phyloP scores from a whole-genome alignment of 2,329 filamentous ascomycete genomes.

The Stachybotrys chlorohalonatus region DNA sequence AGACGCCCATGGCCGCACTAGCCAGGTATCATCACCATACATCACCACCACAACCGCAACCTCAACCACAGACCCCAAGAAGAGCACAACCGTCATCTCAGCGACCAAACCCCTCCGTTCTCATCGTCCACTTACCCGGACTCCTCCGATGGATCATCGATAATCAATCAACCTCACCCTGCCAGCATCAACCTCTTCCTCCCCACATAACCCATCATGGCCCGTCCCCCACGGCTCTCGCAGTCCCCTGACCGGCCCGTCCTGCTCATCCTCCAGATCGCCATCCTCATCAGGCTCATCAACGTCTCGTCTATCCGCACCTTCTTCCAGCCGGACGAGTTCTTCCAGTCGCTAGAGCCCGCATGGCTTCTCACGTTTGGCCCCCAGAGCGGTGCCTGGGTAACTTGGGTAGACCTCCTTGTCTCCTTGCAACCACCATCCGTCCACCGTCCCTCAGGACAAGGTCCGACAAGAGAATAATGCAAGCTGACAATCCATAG shows the following conservation, averaged over 20 bases:
- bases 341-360: constrained; percentile 90
- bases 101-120: too few relatives aligned
- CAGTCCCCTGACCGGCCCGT: constrained; percentile 13
- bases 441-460: background rate
- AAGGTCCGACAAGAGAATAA: background rate
- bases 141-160: background rate
- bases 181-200: background rate
- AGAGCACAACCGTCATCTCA: too few relatives aligned
- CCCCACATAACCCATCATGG: background rate
- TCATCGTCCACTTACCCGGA: background rate
- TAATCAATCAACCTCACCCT: background rate
- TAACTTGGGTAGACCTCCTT: constrained; percentile 72
- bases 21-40: too few relatives aligned
- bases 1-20: too few relatives aligned
- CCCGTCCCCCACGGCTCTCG: background rate
- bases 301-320: constrained; percentile 74
- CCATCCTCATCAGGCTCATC: constrained; percentile 63
- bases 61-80: too few relatives aligned
- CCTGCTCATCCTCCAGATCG: constrained; percentile 19
- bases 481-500: constrained; percentile 33
- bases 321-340: constrained; percentile 98
- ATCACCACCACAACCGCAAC: too few relatives aligned
- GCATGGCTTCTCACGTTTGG: constrained; percentile 89
- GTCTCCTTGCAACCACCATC: background rate
- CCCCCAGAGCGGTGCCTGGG: constrained; percentile 67